Base-by-base conservation (phyloP, 1,284 basidiomycete species). In the Moesziomyces globuligerus region DNA sequence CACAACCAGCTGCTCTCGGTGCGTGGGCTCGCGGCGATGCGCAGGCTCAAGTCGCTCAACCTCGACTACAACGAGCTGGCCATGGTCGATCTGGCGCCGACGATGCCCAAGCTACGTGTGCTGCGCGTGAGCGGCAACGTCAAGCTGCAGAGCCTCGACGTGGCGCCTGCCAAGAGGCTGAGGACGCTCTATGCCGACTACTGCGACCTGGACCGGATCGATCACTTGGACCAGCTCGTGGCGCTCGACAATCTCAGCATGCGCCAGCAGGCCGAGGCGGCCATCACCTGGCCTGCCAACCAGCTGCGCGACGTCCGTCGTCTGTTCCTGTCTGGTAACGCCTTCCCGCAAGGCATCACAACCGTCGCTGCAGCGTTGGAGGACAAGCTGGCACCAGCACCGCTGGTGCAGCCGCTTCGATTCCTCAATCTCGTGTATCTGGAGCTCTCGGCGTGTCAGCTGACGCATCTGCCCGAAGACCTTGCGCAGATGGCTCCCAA, bases 171-270 rank as follows among this genome's bases (percentile, higher is more conserved):
- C 79, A 86, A 88, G 6, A 89, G 89, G 77, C 84, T 98, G 68
- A 89, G 93, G 68, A 97, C 93, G 68, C 87, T 98, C 25, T 97
- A 96, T 83, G 89, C 91, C 76, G 95, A 98, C 85, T 90, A 90
- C 82, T 97, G 97, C 83, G 83, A 85, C 29, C 86, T 98, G 23
- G 70, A 80, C 1, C 84, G 83, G 0, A 76, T 88, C 24, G 59
- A 77, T 1, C 73, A 85, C 77, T 75, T 85, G 87, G 70, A 83
- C 77, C 86, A 86, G 29, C 83, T 92, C 69, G 83, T 84, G 66
- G 89, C 88, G 83, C 85, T 98, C 72, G 94, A 97, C 83, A 94
- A 94, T 78, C 85, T 98, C 51, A 94, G 91, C 78, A 78, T 97
- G 84, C 87, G 96, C 81, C 93, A 94, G 84, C 95, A 98, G 84